phyloP scores from a whole-genome alignment of 2,329 filamentous ascomycete genomes.

The Epichloe amarillans region DNA sequence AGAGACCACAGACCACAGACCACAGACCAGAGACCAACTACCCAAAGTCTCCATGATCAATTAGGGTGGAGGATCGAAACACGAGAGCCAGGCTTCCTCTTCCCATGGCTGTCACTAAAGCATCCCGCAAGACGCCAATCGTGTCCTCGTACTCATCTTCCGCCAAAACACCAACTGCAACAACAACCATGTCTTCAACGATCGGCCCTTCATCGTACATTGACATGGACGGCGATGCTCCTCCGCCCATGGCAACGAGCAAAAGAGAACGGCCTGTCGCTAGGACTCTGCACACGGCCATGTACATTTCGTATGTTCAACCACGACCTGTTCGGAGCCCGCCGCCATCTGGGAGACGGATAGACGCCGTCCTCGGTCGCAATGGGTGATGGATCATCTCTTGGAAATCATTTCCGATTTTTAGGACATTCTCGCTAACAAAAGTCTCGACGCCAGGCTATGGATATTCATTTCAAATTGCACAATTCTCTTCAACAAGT shows the following conservation, averaged over 20 bases:
- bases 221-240: constrained; percentile 14
- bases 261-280: constrained; percentile 1
- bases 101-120: background rate
- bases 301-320: constrained; percentile 18
- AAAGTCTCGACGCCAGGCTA: constrained; percentile 24
- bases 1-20: too few species aligned
- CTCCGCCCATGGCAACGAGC: constrained; percentile 6
- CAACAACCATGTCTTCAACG: constrained; percentile 1
- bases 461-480: constrained; percentile 80
- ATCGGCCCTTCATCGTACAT: background rate
- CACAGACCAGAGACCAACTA: too few species aligned
- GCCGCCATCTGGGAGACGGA: background rate
- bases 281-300: constrained; percentile 19
- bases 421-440: background rate
- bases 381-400: background rate
- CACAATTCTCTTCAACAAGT: constrained; percentile 89
- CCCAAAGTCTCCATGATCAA: too few species aligned
- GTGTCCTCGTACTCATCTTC: background rate
- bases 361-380: background rate
- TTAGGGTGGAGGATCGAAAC: background rate
- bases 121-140: background rate
- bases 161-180: background rate
- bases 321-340: background rate
- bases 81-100: background rate
- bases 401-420: background rate